Percentiles rank a stretch among this genome's conserved stretches.
Conservation (phyloP, 2,329 filamentous ascomycete genomes). For the Beauveria medogensis region DNA sequence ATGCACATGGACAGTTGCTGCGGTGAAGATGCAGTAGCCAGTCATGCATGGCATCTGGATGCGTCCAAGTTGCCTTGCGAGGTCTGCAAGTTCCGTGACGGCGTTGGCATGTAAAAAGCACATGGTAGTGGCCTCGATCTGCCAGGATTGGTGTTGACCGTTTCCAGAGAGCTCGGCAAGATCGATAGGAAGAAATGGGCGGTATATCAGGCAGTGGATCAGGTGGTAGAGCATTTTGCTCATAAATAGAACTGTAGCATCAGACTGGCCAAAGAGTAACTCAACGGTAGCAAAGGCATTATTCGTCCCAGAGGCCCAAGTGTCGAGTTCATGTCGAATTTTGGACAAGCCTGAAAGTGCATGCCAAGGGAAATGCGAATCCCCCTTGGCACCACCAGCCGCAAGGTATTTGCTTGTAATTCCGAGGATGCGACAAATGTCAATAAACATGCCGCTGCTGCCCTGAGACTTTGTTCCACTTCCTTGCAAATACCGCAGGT, state of each 20-base stretch:
- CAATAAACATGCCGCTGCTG: conserved; percentile 72
- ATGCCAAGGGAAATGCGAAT: conserved; percentile 89
- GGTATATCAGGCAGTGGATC: conserved; percentile 78
- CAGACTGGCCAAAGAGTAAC: conserved; percentile 65
- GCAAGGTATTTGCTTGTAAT: conserved; percentile 79
- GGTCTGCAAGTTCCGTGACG: conserved; percentile 73
- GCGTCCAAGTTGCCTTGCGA: conserved; percentile 63
- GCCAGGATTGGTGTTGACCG: conserved; percentile 84
- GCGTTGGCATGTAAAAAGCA: conserved; percentile 83
- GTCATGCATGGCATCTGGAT: conserved; percentile 84
- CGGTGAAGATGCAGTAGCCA: conserved; percentile 78
- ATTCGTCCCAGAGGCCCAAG: conserved; percentile 76
- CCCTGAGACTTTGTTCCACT: conserved; percentile 64
- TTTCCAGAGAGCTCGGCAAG: conserved; percentile 70
- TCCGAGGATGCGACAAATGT: conserved; percentile 74
- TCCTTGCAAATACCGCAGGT: conserved; percentile 63
- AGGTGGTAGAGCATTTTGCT: conserved; percentile 84
- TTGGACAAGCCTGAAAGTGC: conserved; percentile 77
- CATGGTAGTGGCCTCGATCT: conserved; percentile 82
- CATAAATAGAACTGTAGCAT: conserved; percentile 70
- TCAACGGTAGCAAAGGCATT: conserved; percentile 72
- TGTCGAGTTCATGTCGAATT: conserved; percentile 75
- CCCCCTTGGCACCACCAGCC: conserved; percentile 77
- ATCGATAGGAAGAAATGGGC: conserved; percentile 79
- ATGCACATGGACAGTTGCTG: conserved; percentile 81